Evolutionary conservation across 495 filamentous ascomycete genomes (phyloP), one percentile per base, ranked within the genome.

Genomic region (Podospora pseudopauciseta): DNA sequence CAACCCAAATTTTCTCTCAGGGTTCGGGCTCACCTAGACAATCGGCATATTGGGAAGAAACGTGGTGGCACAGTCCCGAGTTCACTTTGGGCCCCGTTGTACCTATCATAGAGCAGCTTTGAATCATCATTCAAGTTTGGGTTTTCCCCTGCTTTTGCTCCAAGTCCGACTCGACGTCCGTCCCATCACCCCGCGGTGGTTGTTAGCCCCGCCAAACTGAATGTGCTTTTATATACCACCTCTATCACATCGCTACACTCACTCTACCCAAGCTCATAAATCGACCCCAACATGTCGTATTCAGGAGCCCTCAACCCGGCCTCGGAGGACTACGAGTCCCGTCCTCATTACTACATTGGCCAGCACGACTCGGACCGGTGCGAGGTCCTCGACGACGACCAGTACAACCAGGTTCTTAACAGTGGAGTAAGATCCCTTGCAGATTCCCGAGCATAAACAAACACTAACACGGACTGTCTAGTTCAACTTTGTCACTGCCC

Each of bases 401-500:
- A 90, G 63, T 86, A 96, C 69, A 82, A 81, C 53, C 86, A 88
- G 69, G 88, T 92, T 2, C 88, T 93, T 67, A 89, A 86, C 72
- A 77, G 79, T 64, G 85, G 84, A 76, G 87, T 88, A 80, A 80
- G 86, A 80, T 53, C 34, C 63, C 23, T 20, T 30, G 4, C 44
- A 23, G 15, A 1, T 1, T 27, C 39, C 26, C 57, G 23, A 23
- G 23, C 59, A 19, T 63, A n/a, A 65, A 26, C 68, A 28, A 27
- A 28, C 23, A 9, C 55, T 66, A 27, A 26, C 34, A 53, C 60
- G 39, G 5, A 27, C 34, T 53, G 56, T 30, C 19, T 61, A 98
- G 92, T 98, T 98, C 87, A 90, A 95, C 77, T 92, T 96, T 85
- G 85, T 97, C 73, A 97, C 94, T 0, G 89, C 88, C 0, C 91